Conservation (phyloP, 768 basidiomycete species). For the Lentinula raphanica region DNA sequence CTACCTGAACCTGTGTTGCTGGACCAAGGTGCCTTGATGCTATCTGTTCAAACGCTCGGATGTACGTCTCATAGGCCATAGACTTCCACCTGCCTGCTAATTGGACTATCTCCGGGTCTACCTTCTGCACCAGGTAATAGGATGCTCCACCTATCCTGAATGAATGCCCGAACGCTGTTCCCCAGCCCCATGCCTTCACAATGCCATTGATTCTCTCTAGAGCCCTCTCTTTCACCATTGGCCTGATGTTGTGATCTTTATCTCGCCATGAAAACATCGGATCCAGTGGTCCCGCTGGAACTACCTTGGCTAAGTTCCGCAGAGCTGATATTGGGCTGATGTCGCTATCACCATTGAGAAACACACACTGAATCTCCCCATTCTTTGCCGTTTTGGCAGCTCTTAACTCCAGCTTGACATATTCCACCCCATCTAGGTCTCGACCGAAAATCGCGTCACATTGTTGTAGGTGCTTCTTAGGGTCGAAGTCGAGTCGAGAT, state of each 20-base stretch:
- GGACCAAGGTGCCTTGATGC: conserved; percentile 12
- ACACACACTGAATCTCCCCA: too few species aligned
- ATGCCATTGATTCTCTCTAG: conserved; percentile 15
- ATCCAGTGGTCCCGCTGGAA: too few species aligned
- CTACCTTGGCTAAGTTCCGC: conserved; percentile 20
- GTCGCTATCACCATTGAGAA: too few species aligned
- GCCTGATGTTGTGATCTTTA: too few species aligned
- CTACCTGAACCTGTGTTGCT: not conserved
- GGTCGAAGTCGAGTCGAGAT: conserved; percentile 16
- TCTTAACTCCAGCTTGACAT: too few species aligned
- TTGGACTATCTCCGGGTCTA: conserved; percentile 19
- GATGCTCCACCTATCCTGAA: conserved; percentile 27
- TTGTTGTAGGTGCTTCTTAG: conserved; percentile 19
- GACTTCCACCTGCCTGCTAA: conserved; percentile 22
- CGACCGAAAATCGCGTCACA: conserved; percentile 12
- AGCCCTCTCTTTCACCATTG: conserved; percentile 14
- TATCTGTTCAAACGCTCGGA: conserved; percentile 20
- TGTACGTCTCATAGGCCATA: conserved; percentile 20
- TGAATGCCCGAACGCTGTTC: conserved; percentile 21
- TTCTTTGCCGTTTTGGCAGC: too few species aligned
- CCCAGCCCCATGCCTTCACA: conserved; percentile 14
- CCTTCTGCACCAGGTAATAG: conserved; percentile 14
- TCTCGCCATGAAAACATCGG: too few species aligned
- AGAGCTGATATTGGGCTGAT: conserved; percentile 28
- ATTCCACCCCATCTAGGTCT: conserved; percentile 21